These are phyloP conservation scores for Akanthomyces dipterigenus DNA, from an alignment of 2,329 filamentous ascomycete species.

Conservation along the genomic window DNA sequence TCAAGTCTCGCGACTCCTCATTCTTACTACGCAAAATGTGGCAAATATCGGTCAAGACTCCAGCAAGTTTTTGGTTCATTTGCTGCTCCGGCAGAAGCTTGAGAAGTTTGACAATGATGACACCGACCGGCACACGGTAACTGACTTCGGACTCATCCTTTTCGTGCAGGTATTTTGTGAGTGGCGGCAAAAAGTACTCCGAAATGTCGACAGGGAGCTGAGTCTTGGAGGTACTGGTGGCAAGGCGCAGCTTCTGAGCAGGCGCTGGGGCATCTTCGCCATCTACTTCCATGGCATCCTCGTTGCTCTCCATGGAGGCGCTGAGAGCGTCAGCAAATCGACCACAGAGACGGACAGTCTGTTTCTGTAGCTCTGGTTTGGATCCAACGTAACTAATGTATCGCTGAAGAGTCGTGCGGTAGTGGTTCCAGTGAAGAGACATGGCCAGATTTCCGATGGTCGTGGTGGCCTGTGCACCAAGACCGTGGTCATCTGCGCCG, in stretches of 20 bases:
- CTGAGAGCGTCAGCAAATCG: constrained; percentile 73
- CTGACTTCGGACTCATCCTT: constrained; percentile 95
- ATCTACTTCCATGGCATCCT: constrained; percentile 39
- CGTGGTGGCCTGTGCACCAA: constrained; percentile 78
- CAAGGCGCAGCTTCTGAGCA: constrained; percentile 36
- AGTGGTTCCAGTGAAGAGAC: constrained; percentile 85
- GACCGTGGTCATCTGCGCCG: constrained; percentile 68
- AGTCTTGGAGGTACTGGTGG: constrained; percentile 58
- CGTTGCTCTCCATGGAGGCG: constrained; percentile 33
- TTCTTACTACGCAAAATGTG: constrained; percentile 87
- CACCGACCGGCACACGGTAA: constrained; percentile 80
- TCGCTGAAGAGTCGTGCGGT: constrained; percentile 73
- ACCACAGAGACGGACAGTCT: constrained; percentile 73
- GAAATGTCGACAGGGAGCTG: constrained; percentile 68
- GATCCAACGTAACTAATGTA: constrained; percentile 77
- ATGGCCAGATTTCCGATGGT: constrained; percentile 69
- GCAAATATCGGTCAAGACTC: constrained; percentile 84
- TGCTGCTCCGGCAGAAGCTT: constrained; percentile 69
- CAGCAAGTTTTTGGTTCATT: constrained; percentile 67
- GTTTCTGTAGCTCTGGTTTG: constrained; percentile 79
- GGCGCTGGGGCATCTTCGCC: constrained; percentile 19
- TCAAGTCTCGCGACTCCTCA: constrained; percentile 84
- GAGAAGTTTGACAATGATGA: constrained; percentile 82
- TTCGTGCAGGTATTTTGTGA: constrained; percentile 81
- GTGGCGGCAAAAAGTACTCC: constrained; percentile 67